These are phyloP conservation scores for Musa itinerans DNA, from an alignment of 176 grass and related monocot genomes.

Conservation along the genomic window DNA sequence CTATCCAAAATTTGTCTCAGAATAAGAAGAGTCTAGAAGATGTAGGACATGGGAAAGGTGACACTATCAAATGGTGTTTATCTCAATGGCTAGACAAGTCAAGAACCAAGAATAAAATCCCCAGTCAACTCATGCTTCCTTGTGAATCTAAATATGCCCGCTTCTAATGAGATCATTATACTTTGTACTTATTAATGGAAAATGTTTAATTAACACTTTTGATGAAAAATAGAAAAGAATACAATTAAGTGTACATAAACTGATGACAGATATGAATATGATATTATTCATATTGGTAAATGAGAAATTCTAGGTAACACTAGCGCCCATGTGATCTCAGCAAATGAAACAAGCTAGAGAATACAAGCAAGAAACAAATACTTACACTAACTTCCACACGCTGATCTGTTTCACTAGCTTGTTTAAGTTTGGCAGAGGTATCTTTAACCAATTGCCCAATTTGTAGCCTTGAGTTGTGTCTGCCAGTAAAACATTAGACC, in stretches of 20 bases:
- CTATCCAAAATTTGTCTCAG: too few species aligned
- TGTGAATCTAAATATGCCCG: not conserved
- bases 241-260: not conserved
- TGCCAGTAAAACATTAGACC: constrained; percentile 21
- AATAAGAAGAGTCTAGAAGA: too few species aligned
- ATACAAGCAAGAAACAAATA: constrained; percentile 2
- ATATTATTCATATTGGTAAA: not conserved
- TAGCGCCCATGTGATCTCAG: not conserved
- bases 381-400: constrained; percentile 21
- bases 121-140: too few species aligned
- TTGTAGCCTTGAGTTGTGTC: constrained; percentile 42
- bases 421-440: constrained; percentile 47
- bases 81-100: too few species aligned
- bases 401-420: constrained; percentile 84
- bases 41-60: too few species aligned
- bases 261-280: not conserved
- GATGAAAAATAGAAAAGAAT: not conserved
- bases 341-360: not conserved
- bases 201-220: not conserved
- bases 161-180: not conserved
- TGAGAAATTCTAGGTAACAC: not conserved
- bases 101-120: too few species aligned
- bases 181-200: not conserved
- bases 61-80: too few species aligned
- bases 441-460: constrained; percentile 37